Conservation (phyloP, 2,329 filamentous ascomycete genomes). For the Fusarium graminum region DNA sequence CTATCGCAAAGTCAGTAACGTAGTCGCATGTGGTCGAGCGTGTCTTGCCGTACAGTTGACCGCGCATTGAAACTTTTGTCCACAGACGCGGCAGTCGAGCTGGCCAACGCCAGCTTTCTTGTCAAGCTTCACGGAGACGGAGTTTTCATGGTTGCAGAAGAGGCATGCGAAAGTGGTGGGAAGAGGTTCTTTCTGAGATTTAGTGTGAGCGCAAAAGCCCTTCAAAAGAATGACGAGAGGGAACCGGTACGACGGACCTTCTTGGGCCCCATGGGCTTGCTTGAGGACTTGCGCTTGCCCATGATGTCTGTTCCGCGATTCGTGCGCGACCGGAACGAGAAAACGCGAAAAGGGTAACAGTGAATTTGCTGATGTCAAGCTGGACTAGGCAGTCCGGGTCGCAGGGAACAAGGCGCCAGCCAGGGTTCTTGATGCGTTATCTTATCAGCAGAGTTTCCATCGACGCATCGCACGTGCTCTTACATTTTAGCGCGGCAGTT, state of each 20-base stretch:
- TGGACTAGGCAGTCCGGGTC: conserved; percentile 24
- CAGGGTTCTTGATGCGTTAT: conserved; percentile 41
- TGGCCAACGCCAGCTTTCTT: conserved; percentile 91
- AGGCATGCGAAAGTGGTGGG: conserved; percentile 93
- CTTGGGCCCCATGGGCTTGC: conserved; percentile 84
- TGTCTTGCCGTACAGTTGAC: conserved; percentile 80
- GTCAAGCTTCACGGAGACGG: conserved; percentile 90
- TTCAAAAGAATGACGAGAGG: conserved; percentile 3
- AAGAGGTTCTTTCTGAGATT: conserved; percentile 73
- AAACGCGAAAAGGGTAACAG: conserved; percentile 38
- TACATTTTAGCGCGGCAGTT: conserved; percentile 20
- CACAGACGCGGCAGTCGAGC: conserved; percentile 91
- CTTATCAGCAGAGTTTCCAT: conserved; percentile 41
- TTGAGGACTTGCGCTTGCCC: conserved; percentile 96
- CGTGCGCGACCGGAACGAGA: conserved; percentile 35
- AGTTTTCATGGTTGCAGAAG: conserved; percentile 98
- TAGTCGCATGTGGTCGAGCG: conserved; percentile 20
- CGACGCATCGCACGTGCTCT: conserved; percentile 45
- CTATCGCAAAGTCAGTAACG: conserved; percentile 59
- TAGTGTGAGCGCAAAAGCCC: conserved; percentile 29
- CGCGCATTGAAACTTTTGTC: conserved; percentile 90
- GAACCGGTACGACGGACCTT: conserved; percentile 68
- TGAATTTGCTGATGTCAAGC: conserved; percentile 46
- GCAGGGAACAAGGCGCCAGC: conserved; percentile 33
- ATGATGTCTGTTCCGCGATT: conserved; percentile 56